Evolutionary conservation across 1,284 basidiomycete genomes (phyloP), one percentile per base, ranked within the genome.

Genomic region (Sparassis latifolia): DNA sequence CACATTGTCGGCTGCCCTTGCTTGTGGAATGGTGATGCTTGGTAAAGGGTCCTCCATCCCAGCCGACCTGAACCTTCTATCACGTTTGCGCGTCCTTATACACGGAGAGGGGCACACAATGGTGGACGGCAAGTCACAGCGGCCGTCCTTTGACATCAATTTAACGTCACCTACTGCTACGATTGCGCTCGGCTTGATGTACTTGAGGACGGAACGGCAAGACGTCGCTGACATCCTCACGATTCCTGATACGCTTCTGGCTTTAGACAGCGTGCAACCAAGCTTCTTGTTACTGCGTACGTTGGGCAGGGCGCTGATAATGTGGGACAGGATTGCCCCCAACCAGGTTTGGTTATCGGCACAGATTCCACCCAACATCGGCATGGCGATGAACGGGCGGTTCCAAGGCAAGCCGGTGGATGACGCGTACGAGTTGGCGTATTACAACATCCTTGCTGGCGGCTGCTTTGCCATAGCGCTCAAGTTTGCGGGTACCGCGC

Each of bases 21-120:
- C 90, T 0, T 97, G 97, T 62, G 97, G 97, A 0, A 88, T 97
- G 78, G 89, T 97, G 66, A 95, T 97, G 86, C 79, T 99, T 4
- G 94, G 92, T 5, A 87, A 85, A 58, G 93, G 93, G 0, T 80
- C 84, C 0, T 72, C 78, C 3, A 80, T 84, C 45, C 87, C 87
- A 2, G 89, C 89, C 1, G 92, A 95, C 59, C 69, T 84, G 52
- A 73, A 75, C 10, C 73, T 91, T 52, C 69, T 93, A 12, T 74
- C 79, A 29, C 78, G 84, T 12, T 68, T 95, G 37, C 80, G 79
- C 33, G 67, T 80, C 12, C 77, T 91, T 35, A 80, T 94, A 45
- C 84, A 89, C 50, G 90, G 91, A 10, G 83, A 89, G 61, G 67
- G 72, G 2, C 54, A 56, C 27, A 69, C 38, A 55, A 64, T 46